Evolutionary conservation across 2,329 filamentous ascomycete genomes (phyloP).

Genomic region (Colletotrichum costaricense): DNA sequence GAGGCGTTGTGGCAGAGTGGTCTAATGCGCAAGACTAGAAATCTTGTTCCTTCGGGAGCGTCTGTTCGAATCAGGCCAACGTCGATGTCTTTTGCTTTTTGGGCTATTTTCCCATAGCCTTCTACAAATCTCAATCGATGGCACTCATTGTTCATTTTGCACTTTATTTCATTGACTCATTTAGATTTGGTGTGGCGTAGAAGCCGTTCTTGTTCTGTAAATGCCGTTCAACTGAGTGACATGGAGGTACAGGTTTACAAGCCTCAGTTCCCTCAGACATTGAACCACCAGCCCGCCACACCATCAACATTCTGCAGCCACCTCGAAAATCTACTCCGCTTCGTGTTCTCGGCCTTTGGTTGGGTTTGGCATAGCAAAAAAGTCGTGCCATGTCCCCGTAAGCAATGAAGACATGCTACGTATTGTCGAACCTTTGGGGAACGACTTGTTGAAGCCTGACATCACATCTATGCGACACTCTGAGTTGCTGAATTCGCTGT

Average conservation of each 20-base stretch:
- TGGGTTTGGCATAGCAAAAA: no score
- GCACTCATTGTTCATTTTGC: not conserved
- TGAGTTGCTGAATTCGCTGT: constrained; percentile 13
- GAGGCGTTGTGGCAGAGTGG: constrained; percentile 35
- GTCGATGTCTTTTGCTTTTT: not conserved
- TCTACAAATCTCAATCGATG: not conserved
- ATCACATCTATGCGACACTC: not conserved
- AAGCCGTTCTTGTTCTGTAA: no score
- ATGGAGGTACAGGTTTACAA: no score
- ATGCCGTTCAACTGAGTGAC: no score
- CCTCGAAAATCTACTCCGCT: no score
- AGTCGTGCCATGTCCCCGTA: not conserved
- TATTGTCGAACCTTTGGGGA: not conserved
- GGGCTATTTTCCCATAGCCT: not conserved
- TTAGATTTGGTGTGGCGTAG: no score
- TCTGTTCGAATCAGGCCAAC: constrained; percentile 36
- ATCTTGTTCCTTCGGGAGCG: constrained; percentile 35
- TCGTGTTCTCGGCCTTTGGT: no score
- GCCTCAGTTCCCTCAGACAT: no score
- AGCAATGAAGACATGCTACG: not conserved
- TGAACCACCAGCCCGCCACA: no score
- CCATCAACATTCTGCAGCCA: no score
- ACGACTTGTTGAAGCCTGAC: not conserved
- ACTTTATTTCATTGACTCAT: no score
- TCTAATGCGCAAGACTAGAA: constrained; percentile 36